A percentile compares a stretch with the other conserved stretches of the same genome.
These are phyloP conservation scores for Geoglossum cookeanum DNA, from an alignment of 2,329 filamentous ascomycete genomes.

Conservation along the genomic window DNA sequence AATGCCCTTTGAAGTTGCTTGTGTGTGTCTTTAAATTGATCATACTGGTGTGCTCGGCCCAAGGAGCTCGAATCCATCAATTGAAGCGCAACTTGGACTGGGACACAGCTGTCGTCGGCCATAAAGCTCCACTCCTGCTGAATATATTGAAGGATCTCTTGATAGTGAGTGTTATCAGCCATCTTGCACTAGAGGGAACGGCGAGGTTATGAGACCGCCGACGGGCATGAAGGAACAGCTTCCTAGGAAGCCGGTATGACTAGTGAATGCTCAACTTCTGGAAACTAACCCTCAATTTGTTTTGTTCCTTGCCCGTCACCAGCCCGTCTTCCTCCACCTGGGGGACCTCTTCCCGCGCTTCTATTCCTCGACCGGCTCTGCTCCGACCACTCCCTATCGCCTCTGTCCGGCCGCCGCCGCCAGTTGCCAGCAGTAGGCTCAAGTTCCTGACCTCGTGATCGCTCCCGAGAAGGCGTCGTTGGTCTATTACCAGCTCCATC, in stretches of 20 bases:
- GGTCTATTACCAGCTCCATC: not conserved
- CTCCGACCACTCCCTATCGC: slow-evolving; percentile 1
- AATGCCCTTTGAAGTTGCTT: slow-evolving; percentile 78
- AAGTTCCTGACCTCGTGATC: not conserved
- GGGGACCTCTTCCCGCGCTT: not conserved
- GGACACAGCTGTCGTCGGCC: slow-evolving; percentile 72
- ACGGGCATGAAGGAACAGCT: not conserved
- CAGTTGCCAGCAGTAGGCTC: not conserved
- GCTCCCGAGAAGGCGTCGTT: not conserved
- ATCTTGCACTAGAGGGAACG: not conserved
- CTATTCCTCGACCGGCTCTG: not conserved
- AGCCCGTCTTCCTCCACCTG: not conserved
- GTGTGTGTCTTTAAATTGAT: slow-evolving; percentile 67
- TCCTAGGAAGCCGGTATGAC: not conserved
- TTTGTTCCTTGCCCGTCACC: not conserved
- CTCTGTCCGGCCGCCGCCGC: slow-evolving; percentile 1
- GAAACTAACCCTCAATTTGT: slow-evolving; percentile 2
- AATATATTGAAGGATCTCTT: slow-evolving; percentile 59
- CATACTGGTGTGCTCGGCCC: slow-evolving; percentile 74
- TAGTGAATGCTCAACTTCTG: not conserved
- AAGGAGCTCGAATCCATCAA: slow-evolving; percentile 87
- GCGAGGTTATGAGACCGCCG: not conserved
- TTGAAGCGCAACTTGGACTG: slow-evolving; percentile 86
- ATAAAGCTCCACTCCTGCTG: slow-evolving; percentile 82
- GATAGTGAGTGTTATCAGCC: not conserved